These are phyloP conservation scores for Leucosporidium creatinivorum DNA, from an alignment of 768 basidiomycete genomes.

Conservation along the genomic window DNA sequence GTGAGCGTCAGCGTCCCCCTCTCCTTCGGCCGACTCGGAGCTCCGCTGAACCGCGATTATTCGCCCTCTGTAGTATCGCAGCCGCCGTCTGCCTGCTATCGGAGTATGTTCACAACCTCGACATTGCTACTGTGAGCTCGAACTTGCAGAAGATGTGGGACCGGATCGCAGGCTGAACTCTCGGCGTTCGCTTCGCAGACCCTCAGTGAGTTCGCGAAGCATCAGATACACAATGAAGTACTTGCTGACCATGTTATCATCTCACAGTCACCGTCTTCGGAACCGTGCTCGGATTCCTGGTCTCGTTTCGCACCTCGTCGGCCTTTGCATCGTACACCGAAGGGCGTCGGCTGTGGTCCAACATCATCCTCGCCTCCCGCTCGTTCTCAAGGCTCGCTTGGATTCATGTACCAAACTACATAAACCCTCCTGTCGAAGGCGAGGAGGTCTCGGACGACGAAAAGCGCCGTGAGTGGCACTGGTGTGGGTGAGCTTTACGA, in stretches of 20 bases:
- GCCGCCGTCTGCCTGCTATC: background rate
- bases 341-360: constrained; percentile 64
- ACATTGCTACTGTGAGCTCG: background rate
- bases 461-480: constrained; percentile 14
- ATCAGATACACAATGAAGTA: too few species aligned
- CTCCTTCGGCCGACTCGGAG: too few species aligned
- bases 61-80: background rate
- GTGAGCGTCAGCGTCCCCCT: background rate
- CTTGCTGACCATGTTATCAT: too few species aligned
- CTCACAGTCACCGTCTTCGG: background rate
- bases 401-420: background rate
- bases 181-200: too few species aligned
- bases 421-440: background rate
- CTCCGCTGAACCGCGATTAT: too few species aligned
- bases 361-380: constrained; percentile 52
- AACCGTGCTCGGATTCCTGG: background rate
- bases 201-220: too few species aligned
- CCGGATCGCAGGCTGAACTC: too few species aligned
- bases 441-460: constrained; percentile 1
- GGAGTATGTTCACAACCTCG: background rate
- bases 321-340: background rate
- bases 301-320: background rate
- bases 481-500: too few species aligned
- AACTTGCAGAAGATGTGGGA: too few species aligned
- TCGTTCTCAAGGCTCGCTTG: constrained; percentile 52